A percentile compares a stretch with the other conserved stretches of the same genome.
These are phyloP conservation scores for Aethionema arabicum DNA, from an alignment of 345 rosid species.

Conservation along the genomic window DNA sequence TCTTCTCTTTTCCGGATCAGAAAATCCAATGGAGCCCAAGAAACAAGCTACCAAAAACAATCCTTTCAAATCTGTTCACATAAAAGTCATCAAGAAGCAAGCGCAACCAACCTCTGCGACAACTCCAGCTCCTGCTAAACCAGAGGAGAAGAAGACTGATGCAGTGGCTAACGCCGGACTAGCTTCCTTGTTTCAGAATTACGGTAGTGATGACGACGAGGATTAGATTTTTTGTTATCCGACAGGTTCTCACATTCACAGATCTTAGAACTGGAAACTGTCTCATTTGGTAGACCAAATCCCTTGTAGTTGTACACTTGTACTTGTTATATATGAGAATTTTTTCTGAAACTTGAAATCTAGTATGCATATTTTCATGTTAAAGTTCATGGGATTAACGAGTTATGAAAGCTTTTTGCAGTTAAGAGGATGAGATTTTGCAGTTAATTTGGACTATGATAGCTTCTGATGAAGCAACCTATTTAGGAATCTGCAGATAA, in stretches of 20 bases:
- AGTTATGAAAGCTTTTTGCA: conserved; percentile 1
- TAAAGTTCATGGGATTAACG: neutral
- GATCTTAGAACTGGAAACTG: conserved; percentile 9
- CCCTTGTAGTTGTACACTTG: neutral
- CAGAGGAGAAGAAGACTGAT: conserved; percentile 40
- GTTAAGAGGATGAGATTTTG: conserved; percentile 12
- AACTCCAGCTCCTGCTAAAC: conserved; percentile 23
- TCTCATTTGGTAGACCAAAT: neutral
- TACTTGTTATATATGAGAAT: conserved; percentile 16
- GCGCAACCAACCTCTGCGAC: conserved; percentile 22
- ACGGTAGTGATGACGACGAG: conserved; percentile 64
- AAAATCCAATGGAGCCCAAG: conserved; percentile 29
- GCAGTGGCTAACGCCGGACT: conserved; percentile 38
- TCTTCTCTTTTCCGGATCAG: conserved; percentile 25
- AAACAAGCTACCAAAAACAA: conserved; percentile 36
- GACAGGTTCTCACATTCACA: conserved; percentile 9
- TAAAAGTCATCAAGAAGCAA: conserved; percentile 57
- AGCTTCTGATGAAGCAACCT: conserved; percentile 23
- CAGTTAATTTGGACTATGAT: conserved; percentile 18
- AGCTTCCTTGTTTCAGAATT: conserved; percentile 57
- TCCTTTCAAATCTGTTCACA: conserved; percentile 39
- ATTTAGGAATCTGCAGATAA: conserved; percentile 24
- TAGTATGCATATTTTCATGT: neutral
- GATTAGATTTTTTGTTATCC: conserved; percentile 20
- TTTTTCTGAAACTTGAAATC: conserved; percentile 1